Base-by-base conservation (phyloP, 192 early-diverging fungal species). In the Rhizophagus sp. region DNA sequence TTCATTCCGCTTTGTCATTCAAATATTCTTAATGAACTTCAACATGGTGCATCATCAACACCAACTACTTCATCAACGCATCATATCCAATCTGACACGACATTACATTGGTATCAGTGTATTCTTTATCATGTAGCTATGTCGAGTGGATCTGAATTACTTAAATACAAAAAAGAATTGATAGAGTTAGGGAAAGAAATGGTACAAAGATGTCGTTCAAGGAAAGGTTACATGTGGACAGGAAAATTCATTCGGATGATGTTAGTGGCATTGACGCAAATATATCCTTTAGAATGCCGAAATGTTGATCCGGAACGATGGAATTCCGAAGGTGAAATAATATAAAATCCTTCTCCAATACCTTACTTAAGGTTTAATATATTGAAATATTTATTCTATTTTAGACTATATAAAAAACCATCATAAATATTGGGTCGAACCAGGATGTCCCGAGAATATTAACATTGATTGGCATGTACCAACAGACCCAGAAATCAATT, bases 401-500 rank as follows among this genome's bases (percentile, higher is more conserved):
- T 41, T 76, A 85, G 88, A 88, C 69, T 93, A 91, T 83, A 90
- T 89, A 84, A 78, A 87, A 22, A 86, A 90, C 34, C 92, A 92
- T 41, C 93, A 96, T 78, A 79, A 88, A 78, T 83, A 91, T 27
- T 98, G 97, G 97, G 95, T 96, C 5, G 79, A 90, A 39, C 83
- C 89, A 1, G 80, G 83, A 0, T 82, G 91, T 62, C 82, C 89
- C 0, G 82, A 88, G 0, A 82, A 89, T 63, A 85, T 94, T 27
- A 74, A 84, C 24, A 72, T 96, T 11, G 66, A 90, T 68, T 98
- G 97, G 97, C 95, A 97, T 81, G 79, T 87, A 12, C 95, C 96
- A 11, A 88, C 82, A 27, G 80, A 88, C 25, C 83, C 87, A 1
- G 96, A 96, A 75, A 84, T 92, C 17, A 82, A 90, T 30, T 90